These are phyloP conservation scores for Lentinula detonsa DNA, from an alignment of 768 basidiomycete species.

Conservation along the genomic window DNA sequence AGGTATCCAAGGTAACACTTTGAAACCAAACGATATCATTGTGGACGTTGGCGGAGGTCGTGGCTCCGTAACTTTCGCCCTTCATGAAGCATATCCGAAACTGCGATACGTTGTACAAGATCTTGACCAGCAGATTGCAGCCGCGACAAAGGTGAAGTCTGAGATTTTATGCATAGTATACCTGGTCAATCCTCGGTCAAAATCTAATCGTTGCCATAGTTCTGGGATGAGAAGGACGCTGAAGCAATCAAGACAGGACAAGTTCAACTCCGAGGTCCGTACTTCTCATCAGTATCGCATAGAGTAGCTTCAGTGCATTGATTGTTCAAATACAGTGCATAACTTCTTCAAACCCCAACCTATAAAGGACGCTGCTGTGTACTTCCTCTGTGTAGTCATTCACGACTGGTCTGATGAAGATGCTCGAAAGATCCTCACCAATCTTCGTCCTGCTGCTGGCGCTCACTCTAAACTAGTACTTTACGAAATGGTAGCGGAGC, in stretches of 20 bases:
- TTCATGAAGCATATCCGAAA: conserved; percentile 23
- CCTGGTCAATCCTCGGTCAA: background rate
- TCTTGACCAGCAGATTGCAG: conserved; percentile 18
- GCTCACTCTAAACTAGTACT: conserved; percentile 18
- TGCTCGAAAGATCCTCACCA: conserved; percentile 18
- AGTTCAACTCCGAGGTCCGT: conserved; percentile 21
- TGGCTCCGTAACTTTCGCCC: conserved; percentile 22
- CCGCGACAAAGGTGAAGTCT: conserved; percentile 17
- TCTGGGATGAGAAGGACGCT: conserved; percentile 19
- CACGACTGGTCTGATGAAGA: conserved; percentile 25
- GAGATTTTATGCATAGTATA: background rate
- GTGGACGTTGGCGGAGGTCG: conserved; percentile 32
- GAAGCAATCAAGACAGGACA: conserved; percentile 17
- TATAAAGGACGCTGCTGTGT: conserved; percentile 18
- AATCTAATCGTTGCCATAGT: conserved; percentile 9
- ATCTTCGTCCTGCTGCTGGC: conserved; percentile 17
- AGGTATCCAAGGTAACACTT: conserved; percentile 15
- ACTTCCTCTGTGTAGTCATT: conserved; percentile 22
- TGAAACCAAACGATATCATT: conserved; percentile 14
- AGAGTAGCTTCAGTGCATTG: background rate
- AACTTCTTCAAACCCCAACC: conserved; percentile 26
- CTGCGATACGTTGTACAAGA: conserved; percentile 31
- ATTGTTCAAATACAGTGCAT: conserved; percentile 13
- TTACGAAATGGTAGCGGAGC: conserved; percentile 13
- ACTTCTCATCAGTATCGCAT: background rate